Evolutionary conservation across 192 early-diverging fungal genomes (phyloP), one percentile per base, ranked within the genome.

Genomic region (Cladochytrium replicatum): DNA sequence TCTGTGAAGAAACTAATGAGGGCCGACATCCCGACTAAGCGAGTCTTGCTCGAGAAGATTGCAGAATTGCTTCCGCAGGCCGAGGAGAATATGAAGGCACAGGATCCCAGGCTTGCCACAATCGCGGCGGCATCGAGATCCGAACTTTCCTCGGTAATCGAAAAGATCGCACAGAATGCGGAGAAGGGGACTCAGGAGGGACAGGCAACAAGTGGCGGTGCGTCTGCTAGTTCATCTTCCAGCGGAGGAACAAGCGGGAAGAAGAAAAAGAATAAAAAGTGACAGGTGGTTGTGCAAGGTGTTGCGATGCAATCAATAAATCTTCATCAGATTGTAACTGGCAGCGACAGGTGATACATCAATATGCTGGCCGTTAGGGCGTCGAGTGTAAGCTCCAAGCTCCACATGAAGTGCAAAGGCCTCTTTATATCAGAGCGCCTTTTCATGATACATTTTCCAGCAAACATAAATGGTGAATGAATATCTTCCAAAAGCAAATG

Each of bases 241-340:
- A n/a, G n/a, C n/a, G n/a, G n/a, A n/a, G n/a, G n/a, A n/a, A n/a
- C n/a, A 26, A 32, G 48, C 31, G 46, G 55, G 24, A 56, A 55
- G 30, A 60, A 54, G 31, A 60, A 60, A 5, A 60, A 60, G 44
- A 60, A 60, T 42, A 60, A 60, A 46, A 47, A 60, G 42, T 48
- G 46, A 28, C 21, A 19, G n/a, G n/a, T n/a, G n/a, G n/a, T n/a
- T n/a, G n/a, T n/a, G n/a, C n/a, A n/a, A n/a, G n/a, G n/a, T n/a
- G n/a, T n/a, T n/a, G n/a, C n/a, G n/a, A n/a, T n/a, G n/a, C n/a
- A n/a, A n/a, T n/a, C n/a, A n/a, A n/a, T n/a, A n/a, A n/a, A n/a
- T n/a, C n/a, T n/a, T n/a, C n/a, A n/a, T n/a, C n/a, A n/a, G n/a
- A n/a, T n/a, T n/a, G n/a, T n/a, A n/a, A n/a, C n/a, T n/a, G n/a